phyloP scores from a whole-genome alignment of 495 filamentous ascomycete genomes.

The Penicillium steckii region DNA sequence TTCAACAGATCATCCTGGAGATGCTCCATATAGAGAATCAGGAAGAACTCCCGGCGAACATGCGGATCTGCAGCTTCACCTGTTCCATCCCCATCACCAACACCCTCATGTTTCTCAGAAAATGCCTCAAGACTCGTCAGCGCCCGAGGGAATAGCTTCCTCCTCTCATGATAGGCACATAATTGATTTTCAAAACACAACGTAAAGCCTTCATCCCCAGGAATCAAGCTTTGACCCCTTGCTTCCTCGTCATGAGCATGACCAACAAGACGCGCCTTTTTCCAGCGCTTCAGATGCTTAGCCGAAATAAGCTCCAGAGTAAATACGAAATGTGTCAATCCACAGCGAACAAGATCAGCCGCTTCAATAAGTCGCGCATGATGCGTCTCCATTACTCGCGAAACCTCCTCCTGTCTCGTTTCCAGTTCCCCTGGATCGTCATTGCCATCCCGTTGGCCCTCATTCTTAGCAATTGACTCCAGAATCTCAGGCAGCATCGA shows the following conservation, averaged over 20 bases:
- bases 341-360: conserved; percentile 36
- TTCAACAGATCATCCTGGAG: conserved; percentile 33
- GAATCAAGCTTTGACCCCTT: conserved; percentile 20
- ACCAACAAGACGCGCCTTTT: conserved; percentile 5
- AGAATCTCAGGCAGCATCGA: conserved; percentile 68
- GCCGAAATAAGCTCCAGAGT: conserved; percentile 23
- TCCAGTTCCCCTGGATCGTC: conserved; percentile 34
- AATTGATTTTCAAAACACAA: conserved; percentile 18
- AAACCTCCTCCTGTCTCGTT: conserved; percentile 22
- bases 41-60: conserved; percentile 32
- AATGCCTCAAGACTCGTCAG: conserved; percentile 32
- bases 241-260: conserved; percentile 25
- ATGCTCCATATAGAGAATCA: conserved; percentile 37
- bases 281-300: conserved; percentile 22
- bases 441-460: conserved; percentile 17
- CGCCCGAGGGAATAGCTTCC: conserved; percentile 22
- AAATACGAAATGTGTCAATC: conserved; percentile 29
- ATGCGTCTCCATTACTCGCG: conserved; percentile 57
- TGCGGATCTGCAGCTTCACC: conserved; percentile 13
- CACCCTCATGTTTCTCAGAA: conserved; percentile 20
- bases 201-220: conserved; percentile 17
- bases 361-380: conserved; percentile 57
- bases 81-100: background rate
- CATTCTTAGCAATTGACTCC: conserved; percentile 50
- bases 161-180: conserved; percentile 15